Evolutionary conservation across 164 flowering plant species (phyloP).

Genomic region (Protea cynaroides): DNA sequence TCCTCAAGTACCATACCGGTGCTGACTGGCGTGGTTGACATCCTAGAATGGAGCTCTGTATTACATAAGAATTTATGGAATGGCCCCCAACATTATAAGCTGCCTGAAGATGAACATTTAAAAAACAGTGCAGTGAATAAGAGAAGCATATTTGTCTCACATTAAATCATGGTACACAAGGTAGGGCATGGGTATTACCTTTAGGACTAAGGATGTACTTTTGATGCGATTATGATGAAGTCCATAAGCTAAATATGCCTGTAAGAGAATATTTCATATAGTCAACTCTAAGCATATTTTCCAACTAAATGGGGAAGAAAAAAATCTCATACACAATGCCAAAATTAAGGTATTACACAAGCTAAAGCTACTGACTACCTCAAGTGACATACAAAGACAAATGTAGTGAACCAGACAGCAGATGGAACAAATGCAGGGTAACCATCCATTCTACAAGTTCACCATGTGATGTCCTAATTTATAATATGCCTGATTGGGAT

Average conservation of each 20-base stretch:
- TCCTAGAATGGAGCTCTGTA: conserved; percentile 52
- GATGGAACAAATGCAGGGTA: neutral
- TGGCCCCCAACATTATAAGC: conserved; percentile 73
- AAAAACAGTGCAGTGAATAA: neutral
- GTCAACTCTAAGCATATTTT: no score
- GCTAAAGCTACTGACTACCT: no score
- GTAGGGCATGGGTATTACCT: conserved; percentile 27
- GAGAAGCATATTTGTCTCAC: neutral
- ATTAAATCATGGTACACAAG: neutral
- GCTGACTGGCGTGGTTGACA: conserved; percentile 36
- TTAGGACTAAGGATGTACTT: conserved; percentile 26
- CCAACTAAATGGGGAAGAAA: no score
- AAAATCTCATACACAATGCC: no score
- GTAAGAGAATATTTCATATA: conserved; percentile 13
- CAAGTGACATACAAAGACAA: neutral
- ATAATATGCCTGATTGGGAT: neutral
- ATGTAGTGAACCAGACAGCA: neutral
- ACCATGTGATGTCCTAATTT: neutral
- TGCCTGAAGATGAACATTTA: conserved; percentile 38
- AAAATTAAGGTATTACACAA: no score
- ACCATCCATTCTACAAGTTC: neutral
- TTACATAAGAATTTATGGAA: conserved; percentile 39
- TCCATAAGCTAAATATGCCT: conserved; percentile 70
- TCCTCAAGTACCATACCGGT: conserved; percentile 35
- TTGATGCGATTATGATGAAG: conserved; percentile 23